phyloP scores from a whole-genome alignment of 768 basidiomycete genomes.

The Neoboletus subvelutipes region DNA sequence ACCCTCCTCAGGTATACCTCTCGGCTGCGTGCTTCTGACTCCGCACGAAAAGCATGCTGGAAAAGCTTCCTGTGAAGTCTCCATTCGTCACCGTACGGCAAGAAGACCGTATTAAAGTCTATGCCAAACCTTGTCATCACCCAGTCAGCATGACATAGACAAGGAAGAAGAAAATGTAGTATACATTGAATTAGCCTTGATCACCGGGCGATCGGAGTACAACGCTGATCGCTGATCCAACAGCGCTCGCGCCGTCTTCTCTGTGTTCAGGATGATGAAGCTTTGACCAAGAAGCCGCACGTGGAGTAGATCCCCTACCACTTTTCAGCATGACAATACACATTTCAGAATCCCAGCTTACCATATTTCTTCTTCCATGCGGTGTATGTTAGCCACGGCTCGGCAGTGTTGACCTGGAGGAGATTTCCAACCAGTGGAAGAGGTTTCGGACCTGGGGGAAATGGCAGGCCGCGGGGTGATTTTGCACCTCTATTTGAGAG shows the following conservation, averaged over 20 bases:
- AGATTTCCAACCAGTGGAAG: constrained; percentile 32
- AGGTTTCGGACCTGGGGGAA: constrained; percentile 33
- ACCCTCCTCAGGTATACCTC: constrained; percentile 22
- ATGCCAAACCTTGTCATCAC: constrained; percentile 23
- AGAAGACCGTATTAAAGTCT: constrained; percentile 27
- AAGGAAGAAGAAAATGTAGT: neutral
- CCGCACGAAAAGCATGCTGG: constrained; percentile 27
- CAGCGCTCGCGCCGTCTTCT: constrained; percentile 25
- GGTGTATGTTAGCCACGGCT: constrained; percentile 37
- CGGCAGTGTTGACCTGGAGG: constrained; percentile 24
- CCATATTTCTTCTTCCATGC: constrained; percentile 36
- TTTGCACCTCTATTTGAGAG: neutral
- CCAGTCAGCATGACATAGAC: neutral
- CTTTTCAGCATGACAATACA: neutral
- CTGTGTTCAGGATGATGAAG: constrained; percentile 29
- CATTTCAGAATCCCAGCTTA: neutral
- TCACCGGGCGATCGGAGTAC: constrained; percentile 29
- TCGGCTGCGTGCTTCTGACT: constrained; percentile 19
- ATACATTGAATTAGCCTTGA: constrained; percentile 19
- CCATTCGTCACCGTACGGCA: constrained; percentile 33
- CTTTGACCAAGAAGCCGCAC: constrained; percentile 24
- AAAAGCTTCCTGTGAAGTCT: constrained; percentile 31
- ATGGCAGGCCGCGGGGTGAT: constrained; percentile 10
- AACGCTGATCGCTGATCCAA: constrained; percentile 29
- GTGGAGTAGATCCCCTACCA: constrained; percentile 22